Percentiles rank a stretch among this genome's conserved stretches.
These are phyloP conservation scores for Aspergillus sp. DNA, from an alignment of 2,329 filamentous ascomycete species.

Conservation along the genomic window DNA sequence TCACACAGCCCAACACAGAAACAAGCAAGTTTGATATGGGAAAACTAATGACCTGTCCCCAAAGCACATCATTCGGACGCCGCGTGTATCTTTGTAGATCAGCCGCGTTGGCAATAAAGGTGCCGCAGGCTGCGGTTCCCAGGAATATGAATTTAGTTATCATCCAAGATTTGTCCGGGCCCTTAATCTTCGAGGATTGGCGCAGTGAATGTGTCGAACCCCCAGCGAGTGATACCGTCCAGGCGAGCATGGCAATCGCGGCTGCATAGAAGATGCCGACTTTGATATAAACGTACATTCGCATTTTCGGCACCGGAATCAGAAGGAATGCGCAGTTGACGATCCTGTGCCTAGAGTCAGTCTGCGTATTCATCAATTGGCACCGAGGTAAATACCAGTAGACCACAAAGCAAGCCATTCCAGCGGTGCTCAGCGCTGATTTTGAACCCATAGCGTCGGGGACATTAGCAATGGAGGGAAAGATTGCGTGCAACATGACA, in stretches of 20 bases:
- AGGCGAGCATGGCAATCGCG: constrained; percentile 41
- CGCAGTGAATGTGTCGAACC: constrained; percentile 22
- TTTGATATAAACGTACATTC: constrained; percentile 34
- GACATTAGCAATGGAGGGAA: constrained; percentile 41
- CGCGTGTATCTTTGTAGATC: constrained; percentile 47
- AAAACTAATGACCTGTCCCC: constrained; percentile 43
- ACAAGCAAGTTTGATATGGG: constrained; percentile 41
- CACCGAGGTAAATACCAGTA: constrained; percentile 32
- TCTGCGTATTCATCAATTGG: too few relatives aligned
- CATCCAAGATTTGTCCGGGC: constrained; percentile 37
- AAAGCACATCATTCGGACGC: constrained; percentile 41
- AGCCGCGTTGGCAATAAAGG: constrained; percentile 38
- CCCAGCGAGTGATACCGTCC: constrained; percentile 36
- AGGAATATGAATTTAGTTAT: constrained; percentile 39
- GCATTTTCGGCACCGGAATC: constrained; percentile 41
- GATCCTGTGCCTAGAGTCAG: constrained; percentile 19
- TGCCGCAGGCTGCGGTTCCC: constrained; percentile 22
- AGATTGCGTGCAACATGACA: constrained; percentile 45
- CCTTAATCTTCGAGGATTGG: constrained; percentile 30
- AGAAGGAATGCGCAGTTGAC: constrained; percentile 40
- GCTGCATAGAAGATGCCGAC: constrained; percentile 39
- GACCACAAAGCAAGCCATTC: constrained; percentile 44
- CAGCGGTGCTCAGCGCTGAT: constrained; percentile 40
- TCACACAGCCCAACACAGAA: constrained; percentile 40
- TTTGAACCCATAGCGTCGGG: constrained; percentile 41